phyloP scores from a whole-genome alignment of 371 early-diverging fungal genomes.

The Lichtheimia corymbifera region DNA sequence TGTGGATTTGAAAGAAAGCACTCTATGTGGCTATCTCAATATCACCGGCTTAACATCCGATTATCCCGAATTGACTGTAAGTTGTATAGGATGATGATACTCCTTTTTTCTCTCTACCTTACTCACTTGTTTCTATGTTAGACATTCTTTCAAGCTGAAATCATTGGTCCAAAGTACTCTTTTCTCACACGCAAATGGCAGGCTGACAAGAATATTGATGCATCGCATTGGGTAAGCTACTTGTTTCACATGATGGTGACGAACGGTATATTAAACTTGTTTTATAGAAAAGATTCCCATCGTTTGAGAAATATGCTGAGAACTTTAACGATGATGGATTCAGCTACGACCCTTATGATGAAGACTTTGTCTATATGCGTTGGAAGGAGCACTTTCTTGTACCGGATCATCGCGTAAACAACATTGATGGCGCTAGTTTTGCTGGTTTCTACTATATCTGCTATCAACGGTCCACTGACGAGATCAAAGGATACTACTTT shows the following conservation, averaged over 20 bases:
- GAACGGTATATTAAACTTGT: neutral
- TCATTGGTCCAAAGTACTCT: conserved; percentile 76
- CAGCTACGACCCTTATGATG: conserved; percentile 66
- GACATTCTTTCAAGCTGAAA: conserved; percentile 86
- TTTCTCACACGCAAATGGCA: conserved; percentile 90
- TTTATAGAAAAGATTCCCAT: conserved; percentile 60
- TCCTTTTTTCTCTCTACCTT: neutral
- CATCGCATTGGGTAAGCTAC: conserved; percentile 77
- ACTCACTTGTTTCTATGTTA: conserved; percentile 13
- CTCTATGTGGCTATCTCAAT: conserved; percentile 72
- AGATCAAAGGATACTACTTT: conserved; percentile 89
- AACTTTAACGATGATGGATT: conserved; percentile 72
- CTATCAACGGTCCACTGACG: conserved; percentile 74
- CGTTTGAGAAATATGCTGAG: conserved; percentile 63
- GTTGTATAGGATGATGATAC: neutral
- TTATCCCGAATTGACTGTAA: conserved; percentile 52
- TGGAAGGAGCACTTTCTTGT: conserved; percentile 97
- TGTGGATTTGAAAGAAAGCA: conserved; percentile 68
- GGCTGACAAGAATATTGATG: conserved; percentile 74
- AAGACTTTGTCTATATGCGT: conserved; percentile 90
- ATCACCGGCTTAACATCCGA: conserved; percentile 77
- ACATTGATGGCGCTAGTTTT: conserved; percentile 89
- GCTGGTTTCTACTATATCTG: conserved; percentile 96
- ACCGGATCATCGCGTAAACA: conserved; percentile 88
- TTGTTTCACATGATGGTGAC: neutral